These are phyloP conservation scores for Articulospora tetracladia DNA, from an alignment of 495 filamentous ascomycete species.

Conservation along the genomic window DNA sequence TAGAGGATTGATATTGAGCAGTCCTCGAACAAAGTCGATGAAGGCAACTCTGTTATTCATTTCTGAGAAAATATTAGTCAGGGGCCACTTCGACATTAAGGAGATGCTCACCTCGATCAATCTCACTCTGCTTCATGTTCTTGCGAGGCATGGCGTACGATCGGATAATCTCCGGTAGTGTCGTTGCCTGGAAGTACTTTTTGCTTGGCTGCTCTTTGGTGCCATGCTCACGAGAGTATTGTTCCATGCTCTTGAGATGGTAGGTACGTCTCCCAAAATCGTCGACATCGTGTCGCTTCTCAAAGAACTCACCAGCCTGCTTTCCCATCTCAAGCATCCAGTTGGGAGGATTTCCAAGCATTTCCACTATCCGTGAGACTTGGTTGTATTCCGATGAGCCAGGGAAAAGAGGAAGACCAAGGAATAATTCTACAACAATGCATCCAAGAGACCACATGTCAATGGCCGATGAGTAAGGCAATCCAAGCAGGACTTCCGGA, in stretches of 20 bases:
- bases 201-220: constrained; percentile 99
- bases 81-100: not conserved
- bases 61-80: constrained; percentile 54
- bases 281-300: constrained; percentile 69
- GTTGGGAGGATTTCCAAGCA: constrained; percentile 92
- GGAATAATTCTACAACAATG: constrained; percentile 97
- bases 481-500: constrained; percentile 87
- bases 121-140: constrained; percentile 97
- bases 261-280: constrained; percentile 90
- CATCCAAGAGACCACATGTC: constrained; percentile 99
- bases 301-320: constrained; percentile 95
- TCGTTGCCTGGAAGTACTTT: constrained; percentile 96
- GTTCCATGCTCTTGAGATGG: constrained; percentile 93
- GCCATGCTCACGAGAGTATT: constrained; percentile 90
- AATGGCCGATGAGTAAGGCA: constrained; percentile 97
- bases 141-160: constrained; percentile 97
- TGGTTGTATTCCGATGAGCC: constrained; percentile 99
- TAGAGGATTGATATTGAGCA: constrained; percentile 91
- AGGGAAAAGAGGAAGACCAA: constrained; percentile 92
- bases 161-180: constrained; percentile 93
- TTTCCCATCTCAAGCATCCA: constrained; percentile 99
- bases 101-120: constrained; percentile 77
- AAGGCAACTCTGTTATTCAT: constrained; percentile 98
- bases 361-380: constrained; percentile 94
- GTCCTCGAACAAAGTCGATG: constrained; percentile 96